Percentiles rank a stretch among this genome's conserved stretches.
Evolutionary conservation across 495 filamentous ascomycete species (phyloP).

Genomic region (Aspergillus sclerotioniger): DNA sequence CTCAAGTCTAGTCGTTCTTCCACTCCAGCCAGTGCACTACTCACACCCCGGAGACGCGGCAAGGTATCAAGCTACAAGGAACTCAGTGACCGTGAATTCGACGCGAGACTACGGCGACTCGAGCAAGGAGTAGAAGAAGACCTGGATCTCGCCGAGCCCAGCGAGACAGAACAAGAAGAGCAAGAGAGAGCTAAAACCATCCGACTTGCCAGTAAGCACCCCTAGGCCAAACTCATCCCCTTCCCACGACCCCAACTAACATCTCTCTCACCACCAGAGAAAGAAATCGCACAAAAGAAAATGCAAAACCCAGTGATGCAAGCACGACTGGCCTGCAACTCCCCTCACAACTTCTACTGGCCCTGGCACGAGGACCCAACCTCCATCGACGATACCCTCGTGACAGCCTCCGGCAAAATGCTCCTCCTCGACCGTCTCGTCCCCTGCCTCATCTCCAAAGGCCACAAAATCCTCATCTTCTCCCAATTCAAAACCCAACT

Average conservation of each 20-base stretch:
- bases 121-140: conserved; percentile 52
- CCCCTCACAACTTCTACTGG: conserved; percentile 94
- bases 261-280: conserved; percentile 43
- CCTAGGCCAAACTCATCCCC: background rate
- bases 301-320: conserved; percentile 94
- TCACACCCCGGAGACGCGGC: conserved; percentile 43
- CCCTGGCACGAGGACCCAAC: conserved; percentile 64
- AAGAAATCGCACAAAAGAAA: conserved; percentile 86
- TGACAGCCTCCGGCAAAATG: conserved; percentile 92
- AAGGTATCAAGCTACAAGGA: conserved; percentile 64
- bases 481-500: conserved; percentile 94
- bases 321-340: conserved; percentile 87
- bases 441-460: conserved; percentile 66
- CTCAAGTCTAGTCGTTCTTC: conserved; percentile 67
- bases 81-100: conserved; percentile 72
- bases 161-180: conserved; percentile 57
- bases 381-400: conserved; percentile 68
- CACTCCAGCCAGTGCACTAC: conserved; percentile 59
- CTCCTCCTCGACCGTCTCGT: conserved; percentile 85
- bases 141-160: conserved; percentile 45
- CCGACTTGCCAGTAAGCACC: conserved; percentile 68
- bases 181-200: conserved; percentile 68
- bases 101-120: conserved; percentile 63
- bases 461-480: conserved; percentile 93
- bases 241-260: background rate